Conservation (phyloP, 805 yeast genomes). For the Debaryomyces hansenii region DNA sequence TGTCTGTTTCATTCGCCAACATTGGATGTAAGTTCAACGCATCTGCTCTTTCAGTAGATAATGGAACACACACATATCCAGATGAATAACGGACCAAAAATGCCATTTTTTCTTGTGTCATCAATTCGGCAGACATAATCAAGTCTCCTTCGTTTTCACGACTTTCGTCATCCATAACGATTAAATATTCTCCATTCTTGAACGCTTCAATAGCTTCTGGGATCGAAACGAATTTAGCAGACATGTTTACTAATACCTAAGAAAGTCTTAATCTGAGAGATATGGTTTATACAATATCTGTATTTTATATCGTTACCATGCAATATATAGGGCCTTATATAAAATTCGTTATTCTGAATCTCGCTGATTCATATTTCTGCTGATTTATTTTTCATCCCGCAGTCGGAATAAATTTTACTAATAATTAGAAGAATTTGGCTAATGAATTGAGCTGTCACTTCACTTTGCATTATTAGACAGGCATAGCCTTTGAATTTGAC, state of each 20-base stretch:
- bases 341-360: no score
- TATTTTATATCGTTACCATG: no score
- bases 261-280: no score
- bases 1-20: slow-evolving; percentile 63
- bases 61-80: slow-evolving; percentile 93
- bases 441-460: no score
- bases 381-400: no score
- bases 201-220: slow-evolving; percentile 73
- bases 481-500: no score
- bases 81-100: slow-evolving; percentile 83
- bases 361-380: no score
- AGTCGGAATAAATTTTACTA: no score
- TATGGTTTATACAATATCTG: no score
- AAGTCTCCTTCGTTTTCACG: slow-evolving; percentile 98
- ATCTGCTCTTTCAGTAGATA: slow-evolving; percentile 77
- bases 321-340: no score
- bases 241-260: slow-evolving; percentile 3
- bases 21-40: slow-evolving; percentile 75
- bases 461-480: no score
- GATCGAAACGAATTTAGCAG: slow-evolving; percentile 47
- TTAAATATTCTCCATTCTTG: slow-evolving; percentile 75
- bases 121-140: slow-evolving; percentile 83
- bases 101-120: slow-evolving; percentile 88
- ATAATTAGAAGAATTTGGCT: no score
- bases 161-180: slow-evolving; percentile 96